Evolutionary conservation across 2,329 filamentous ascomycete genomes (phyloP).

Genomic region (Aspergillus piperis): DNA sequence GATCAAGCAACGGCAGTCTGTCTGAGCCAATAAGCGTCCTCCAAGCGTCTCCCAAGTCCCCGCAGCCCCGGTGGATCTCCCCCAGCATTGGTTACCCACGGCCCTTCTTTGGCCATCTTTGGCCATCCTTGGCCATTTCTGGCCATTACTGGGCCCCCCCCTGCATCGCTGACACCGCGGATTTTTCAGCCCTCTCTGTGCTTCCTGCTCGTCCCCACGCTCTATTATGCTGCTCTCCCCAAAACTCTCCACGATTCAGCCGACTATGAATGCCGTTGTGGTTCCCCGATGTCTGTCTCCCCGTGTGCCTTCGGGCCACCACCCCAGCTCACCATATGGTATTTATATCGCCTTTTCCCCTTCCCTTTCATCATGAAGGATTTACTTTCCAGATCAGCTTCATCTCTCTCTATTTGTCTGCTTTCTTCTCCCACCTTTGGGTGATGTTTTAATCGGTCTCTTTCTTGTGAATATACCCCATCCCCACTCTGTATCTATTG

Average conservation of each 20-base stretch:
- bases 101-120: neutral
- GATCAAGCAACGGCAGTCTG: constrained; percentile 31
- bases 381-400: constrained; percentile 4
- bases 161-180: neutral
- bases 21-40: neutral
- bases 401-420: constrained; percentile 2
- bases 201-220: neutral
- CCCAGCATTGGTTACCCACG: constrained; percentile 1
- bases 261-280: constrained; percentile 40
- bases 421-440: neutral
- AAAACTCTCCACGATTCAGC: constrained; percentile 27
- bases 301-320: constrained; percentile 22
- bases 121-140: too few relatives aligned
- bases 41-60: constrained; percentile 10
- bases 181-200: neutral
- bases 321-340: constrained; percentile 14
- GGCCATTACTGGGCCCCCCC: neutral
- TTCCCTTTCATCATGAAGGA: constrained; percentile 21
- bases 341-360: constrained; percentile 31
- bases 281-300: constrained; percentile 27
- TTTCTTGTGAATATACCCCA: neutral
- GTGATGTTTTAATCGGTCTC: neutral
- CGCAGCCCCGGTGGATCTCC: constrained; percentile 11
- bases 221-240: constrained; percentile 6
- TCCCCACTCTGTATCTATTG: neutral